Evolutionary conservation across 2,329 filamentous ascomycete genomes (phyloP).

Genomic region (Orbilia oligospora): DNA sequence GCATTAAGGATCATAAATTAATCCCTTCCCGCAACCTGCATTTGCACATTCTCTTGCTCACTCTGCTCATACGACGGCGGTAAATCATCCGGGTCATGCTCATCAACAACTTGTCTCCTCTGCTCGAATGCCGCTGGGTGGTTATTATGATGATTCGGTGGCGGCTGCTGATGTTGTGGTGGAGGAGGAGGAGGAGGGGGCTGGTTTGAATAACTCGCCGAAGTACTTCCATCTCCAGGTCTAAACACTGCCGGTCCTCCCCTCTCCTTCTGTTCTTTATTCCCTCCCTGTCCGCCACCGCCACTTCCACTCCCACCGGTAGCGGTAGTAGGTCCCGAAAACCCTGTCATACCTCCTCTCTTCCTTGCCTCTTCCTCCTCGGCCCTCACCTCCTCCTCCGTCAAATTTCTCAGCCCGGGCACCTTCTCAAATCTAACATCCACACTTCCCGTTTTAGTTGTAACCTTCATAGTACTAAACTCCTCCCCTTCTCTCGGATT

Average conservation of each 20-base stretch:
- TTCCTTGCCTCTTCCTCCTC: conserved; percentile 39
- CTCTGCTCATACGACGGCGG: conserved; percentile 55
- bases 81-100: conserved; percentile 22
- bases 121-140: neutral
- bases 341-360: conserved; percentile 5
- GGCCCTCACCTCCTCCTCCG: conserved; percentile 27
- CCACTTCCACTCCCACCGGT: no score
- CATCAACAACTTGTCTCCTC: neutral
- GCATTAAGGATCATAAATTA: neutral
- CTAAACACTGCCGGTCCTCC: conserved; percentile 26
- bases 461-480: conserved; percentile 52
- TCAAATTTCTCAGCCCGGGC: conserved; percentile 44
- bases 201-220: neutral
- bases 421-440: conserved; percentile 42
- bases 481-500: conserved; percentile 56
- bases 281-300: neutral
- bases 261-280: conserved; percentile 50
- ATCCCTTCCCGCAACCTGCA: conserved; percentile 45
- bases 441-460: conserved; percentile 34
- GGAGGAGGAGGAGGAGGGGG: neutral
- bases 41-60: conserved; percentile 52
- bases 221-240: neutral
- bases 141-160: conserved; percentile 1
- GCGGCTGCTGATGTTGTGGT: conserved; percentile 11
- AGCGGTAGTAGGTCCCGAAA: neutral